Base-by-base conservation (phyloP, 345 rosid genomes). In the Lagerstroemia speciosa region DNA sequence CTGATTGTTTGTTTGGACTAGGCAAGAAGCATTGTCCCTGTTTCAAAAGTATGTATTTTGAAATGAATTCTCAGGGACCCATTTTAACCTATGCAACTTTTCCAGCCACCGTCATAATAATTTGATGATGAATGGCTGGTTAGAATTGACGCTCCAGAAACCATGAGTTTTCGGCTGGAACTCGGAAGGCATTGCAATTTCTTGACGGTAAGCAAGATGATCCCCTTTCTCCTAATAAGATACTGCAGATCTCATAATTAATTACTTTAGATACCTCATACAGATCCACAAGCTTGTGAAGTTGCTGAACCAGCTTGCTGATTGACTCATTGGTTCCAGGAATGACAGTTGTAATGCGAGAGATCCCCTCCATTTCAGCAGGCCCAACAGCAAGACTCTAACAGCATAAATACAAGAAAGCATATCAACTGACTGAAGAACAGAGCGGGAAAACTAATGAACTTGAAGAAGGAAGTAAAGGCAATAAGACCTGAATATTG, bases 381-480 rank as follows among this genome's bases (percentile, higher is more conserved):
- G 78, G 93, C 30, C 90, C 89, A 36, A 86, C 89, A 26, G 87
- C 86, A 80, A 88, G 79, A 79, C 93, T 88, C 93, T 88, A 76
- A 3, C 20, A n/a, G 26, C 53, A 26, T 58, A 77, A 10, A 69
- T 29, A 30, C 74, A 63, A 30, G 34, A 58, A 58, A 58, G 22
- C 9, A 2, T 30, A 58, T 27, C 32, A 58, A 7, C 22, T 58
- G 19, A 27, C 34, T 27, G 63, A 14, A 58, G 63, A 58, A 15
- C 34, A 58, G 33, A 58, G 34, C 10, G 2, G 9, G 34, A 58
- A 10, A 27, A 58, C 14, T 12, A 27, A 68, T 36, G 36, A 62
- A 33, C 20, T 38, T 29, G 11, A 30, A 32, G 6, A 24, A 29
- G 27, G n/a, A 11, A n/a, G n/a, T n/a, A n/a, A n/a, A n/a, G n/a